Conservation (phyloP, 2,329 filamentous ascomycete genomes). For the Fusarium austroafricanum region DNA sequence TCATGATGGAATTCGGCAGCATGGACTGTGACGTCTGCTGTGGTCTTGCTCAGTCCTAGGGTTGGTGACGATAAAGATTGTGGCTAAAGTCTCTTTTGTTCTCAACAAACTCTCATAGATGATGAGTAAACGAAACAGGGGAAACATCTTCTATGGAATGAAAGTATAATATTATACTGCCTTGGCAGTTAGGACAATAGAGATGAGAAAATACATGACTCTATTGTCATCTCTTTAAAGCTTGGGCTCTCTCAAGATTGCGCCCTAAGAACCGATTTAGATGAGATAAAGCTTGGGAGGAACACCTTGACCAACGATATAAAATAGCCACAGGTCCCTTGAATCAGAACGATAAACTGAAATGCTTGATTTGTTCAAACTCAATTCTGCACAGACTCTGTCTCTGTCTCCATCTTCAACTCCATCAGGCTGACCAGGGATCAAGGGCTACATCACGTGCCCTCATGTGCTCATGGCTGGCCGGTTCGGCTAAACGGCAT, state of each 20-base stretch:
- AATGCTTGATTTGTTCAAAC: neutral
- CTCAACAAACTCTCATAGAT: conserved; percentile 3
- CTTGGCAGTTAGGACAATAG: conserved; percentile 17
- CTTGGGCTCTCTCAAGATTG: neutral
- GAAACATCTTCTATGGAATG: neutral
- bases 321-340: conserved; percentile 2
- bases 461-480: neutral
- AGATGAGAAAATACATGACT: neutral
- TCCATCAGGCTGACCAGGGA: neutral
- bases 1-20: conserved; percentile 11
- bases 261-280: neutral
- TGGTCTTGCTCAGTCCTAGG: neutral
- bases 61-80: conserved; percentile 4
- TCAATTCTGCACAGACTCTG: neutral
- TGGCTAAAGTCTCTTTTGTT: conserved; percentile 33
- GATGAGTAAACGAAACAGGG: conserved; percentile 8
- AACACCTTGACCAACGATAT: neutral
- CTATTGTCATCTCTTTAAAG: conserved; percentile 8
- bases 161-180: neutral
- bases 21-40: conserved; percentile 9
- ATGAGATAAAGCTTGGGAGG: neutral
- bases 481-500: neutral
- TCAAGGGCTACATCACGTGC: neutral
- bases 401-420: neutral
- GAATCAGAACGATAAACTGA: neutral